Base-by-base conservation (phyloP, 176 grass and related monocot genomes). In the Lolium perenne region DNA sequence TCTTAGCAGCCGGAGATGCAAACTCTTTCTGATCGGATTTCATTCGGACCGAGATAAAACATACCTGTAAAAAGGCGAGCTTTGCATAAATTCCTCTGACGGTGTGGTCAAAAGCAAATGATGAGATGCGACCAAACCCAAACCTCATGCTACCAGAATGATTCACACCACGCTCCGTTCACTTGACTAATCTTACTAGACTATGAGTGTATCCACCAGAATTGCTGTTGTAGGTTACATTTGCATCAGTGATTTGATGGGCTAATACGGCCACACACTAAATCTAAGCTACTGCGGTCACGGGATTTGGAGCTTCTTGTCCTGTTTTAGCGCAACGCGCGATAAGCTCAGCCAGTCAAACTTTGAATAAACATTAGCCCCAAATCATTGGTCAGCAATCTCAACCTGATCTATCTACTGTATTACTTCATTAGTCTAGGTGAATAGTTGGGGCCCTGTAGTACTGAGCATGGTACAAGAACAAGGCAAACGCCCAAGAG, bases 191-290 rank as follows among this genome's bases (percentile, higher is more conserved):
- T 80, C 77, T 53, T 16, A 35, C 32, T 35, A 35, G 47, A 38
- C 38, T 11, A 20, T 45, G 16, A 49, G 55, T 47, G 21, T 58
- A 29, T 29, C 26, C 26, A 29, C 26, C 26, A 29, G 12, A 35
- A 40, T 43, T 71, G 68, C 20, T 71, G 20, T 82, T 76, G 7
- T 78, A 68, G 14, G 48, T 47, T 43, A 49, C 12, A 46, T 48
- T 45, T 63, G 83, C 56, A 80, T n/a, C 50, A 16, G 60, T 64
- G 55, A 88, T 85, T 55, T 82, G 71, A 91, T 79, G 65, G 25
- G n/a, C 66, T 48, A 77, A 38, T 62, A 76, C 17, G 18, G 38
- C 32, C 22, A 65, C 22, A 51, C 22, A n/a, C 1, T 47, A 10
- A 40, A 48, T 70, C 29, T 10, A 78, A 76, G 47, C 58, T 59